Evolutionary conservation across 495 filamentous ascomycete genomes (phyloP), one percentile per base, ranked within the genome.

Genomic region (Trichoderma virens): DNA sequence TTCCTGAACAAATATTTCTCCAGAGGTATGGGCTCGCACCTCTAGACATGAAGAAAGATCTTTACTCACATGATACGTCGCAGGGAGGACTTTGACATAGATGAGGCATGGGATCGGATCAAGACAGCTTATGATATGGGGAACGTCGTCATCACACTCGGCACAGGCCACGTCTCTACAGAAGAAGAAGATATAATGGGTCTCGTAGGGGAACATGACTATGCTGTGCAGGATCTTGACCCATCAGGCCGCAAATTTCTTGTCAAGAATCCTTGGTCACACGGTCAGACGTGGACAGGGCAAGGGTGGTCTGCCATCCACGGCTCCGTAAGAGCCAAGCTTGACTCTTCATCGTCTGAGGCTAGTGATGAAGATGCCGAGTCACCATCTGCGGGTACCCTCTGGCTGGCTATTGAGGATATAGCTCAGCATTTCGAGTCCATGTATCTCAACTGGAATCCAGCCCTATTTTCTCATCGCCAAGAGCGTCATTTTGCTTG

Each of bases 391-490:
- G 87, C 89, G 18, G 92, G 93, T 9, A 87, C 85, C 28, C 97
- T 98, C 71, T 97, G 94, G 93, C 96, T 98, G 78, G 84, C 86
- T 31, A 83, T 92, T 41, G 87, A 92, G 63, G 88, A 90, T 61
- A 84, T 96, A 7, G 81, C 91, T 34, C 92, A 94, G 68, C 85
- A 94, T 69, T 99, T 97, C 67, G 90, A 97, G 66, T 95, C 93
- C 28, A 81, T 98, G 32, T 99, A 98, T 74, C 78, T 98, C 54
- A 99, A 97, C 74, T 99, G 95, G 95, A 97, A 96, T 68, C 93
- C 95, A 6, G 83, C 81, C 2, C 77, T 97, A 8, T 99, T 99
- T 74, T 77, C 75, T 14, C 75, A 88, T 67, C 86, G 90, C 31
- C 85, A 96, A 71, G 92, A 98, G 69, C 82, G 91, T 62, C 94